phyloP scores from a whole-genome alignment of 495 filamentous ascomycete species.

The Aspergillus mulundensis region DNA sequence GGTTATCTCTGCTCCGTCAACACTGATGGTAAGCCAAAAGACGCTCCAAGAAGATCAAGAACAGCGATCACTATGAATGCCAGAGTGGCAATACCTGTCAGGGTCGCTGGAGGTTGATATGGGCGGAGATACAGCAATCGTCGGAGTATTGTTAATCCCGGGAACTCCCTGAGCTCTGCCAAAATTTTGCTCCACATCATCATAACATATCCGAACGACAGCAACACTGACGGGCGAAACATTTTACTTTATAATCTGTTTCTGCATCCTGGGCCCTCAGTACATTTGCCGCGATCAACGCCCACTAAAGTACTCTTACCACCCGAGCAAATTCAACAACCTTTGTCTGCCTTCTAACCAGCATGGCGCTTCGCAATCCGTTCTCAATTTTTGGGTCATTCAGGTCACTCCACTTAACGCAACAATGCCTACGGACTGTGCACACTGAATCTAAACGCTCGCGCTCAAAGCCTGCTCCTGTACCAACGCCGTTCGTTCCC shows the following conservation, averaged over 20 bases:
- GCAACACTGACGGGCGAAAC: not conserved
- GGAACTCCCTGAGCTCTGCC: slow-evolving; percentile 9
- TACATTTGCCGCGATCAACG: too few species aligned
- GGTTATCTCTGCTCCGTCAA: too few species aligned
- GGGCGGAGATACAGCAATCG: too few species aligned
- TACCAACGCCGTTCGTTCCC: slow-evolving; percentile 78
- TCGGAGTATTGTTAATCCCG: slow-evolving; percentile 40
- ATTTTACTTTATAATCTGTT: not conserved
- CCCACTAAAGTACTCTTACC: too few species aligned
- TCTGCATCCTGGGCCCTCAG: not conserved
- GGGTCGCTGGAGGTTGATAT: too few species aligned
- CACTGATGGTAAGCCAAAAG: too few species aligned
- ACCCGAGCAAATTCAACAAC: too few species aligned
- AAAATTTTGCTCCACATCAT: slow-evolving; percentile 33
- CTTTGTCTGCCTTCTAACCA: not conserved
- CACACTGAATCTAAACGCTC: slow-evolving; percentile 20
- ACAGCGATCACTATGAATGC: too few species aligned
- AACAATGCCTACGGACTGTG: slow-evolving; percentile 32
- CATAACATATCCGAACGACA: slow-evolving; percentile 1
- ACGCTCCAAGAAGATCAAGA: too few species aligned
- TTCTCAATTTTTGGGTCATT: slow-evolving; percentile 29
- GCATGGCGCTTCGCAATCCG: slow-evolving; percentile 35
- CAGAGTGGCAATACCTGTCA: too few species aligned
- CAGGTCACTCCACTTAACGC: slow-evolving; percentile 22
- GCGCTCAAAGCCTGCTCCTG: slow-evolving; percentile 27